Evolutionary conservation across 176 grass and related monocot species (phyloP).

Genomic region (Oryza punctata): DNA sequence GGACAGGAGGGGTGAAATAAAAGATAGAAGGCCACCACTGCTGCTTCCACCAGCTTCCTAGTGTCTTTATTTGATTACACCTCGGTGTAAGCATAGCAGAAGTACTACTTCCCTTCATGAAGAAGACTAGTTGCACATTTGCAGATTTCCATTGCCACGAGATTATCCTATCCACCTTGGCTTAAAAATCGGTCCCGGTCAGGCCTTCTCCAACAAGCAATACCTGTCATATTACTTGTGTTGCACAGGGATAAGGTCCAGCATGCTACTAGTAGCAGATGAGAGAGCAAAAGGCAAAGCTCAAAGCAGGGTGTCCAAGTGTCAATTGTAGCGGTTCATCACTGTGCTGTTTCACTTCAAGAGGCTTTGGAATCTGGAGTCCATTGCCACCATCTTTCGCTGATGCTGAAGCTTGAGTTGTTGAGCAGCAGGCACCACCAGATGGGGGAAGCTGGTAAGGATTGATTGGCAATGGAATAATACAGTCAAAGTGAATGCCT

Average conservation of each 20-base stretch:
- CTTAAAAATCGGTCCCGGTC: not conserved
- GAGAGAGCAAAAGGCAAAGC: slow-evolving; percentile 28
- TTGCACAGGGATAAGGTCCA: not conserved
- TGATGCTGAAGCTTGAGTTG: slow-evolving; percentile 24
- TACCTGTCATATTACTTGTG: not conserved
- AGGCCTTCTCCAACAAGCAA: slow-evolving; percentile 18
- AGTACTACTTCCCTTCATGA: not conserved
- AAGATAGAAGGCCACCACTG: slow-evolving; percentile 31
- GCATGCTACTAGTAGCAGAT: slow-evolving; percentile 3
- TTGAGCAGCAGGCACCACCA: slow-evolving; percentile 24
- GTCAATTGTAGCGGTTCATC: slow-evolving; percentile 13
- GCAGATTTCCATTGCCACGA: not conserved
- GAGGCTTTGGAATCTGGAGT: slow-evolving; percentile 30
- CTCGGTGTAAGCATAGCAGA: slow-evolving; percentile 24
- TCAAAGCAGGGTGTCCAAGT: slow-evolving; percentile 1
- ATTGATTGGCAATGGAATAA: slow-evolving; percentile 41
- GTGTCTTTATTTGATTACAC: not conserved
- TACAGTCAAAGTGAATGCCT: slow-evolving; percentile 49
- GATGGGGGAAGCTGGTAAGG: slow-evolving; percentile 8
- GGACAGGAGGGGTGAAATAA: slow-evolving; percentile 27
- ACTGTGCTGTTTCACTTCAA: slow-evolving; percentile 32
- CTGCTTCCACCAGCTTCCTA: slow-evolving; percentile 25
- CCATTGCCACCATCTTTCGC: slow-evolving; percentile 22
- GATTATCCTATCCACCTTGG: slow-evolving; percentile 7
- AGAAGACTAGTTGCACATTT: not conserved